Evolutionary conservation across 352 stramenopile species (phyloP), one percentile per base, ranked within the genome.

Genomic region (Phytopythium chamaehyphon): DNA sequence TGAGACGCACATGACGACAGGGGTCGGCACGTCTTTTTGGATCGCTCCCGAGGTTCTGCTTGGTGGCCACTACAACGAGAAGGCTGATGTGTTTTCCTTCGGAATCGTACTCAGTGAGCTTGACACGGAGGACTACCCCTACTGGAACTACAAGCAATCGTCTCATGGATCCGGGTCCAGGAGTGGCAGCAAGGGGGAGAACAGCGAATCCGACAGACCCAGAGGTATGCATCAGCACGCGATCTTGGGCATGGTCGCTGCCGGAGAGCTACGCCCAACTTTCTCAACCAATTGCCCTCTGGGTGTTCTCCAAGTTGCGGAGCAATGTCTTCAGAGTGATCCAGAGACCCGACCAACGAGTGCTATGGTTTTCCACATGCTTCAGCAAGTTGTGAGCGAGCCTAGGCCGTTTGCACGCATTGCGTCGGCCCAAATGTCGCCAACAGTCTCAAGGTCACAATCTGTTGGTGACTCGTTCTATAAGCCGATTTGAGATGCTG

Each of bases 21-120:
- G 73, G 28, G 76, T 89, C 22, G 75, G 78, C 8, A 87, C 78
- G 38, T 73, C 58, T 8, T 84, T 86, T 55, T 89, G 78, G 78
- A 86, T 86, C 28, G 77, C 77, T 8, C 77, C 77, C 0, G 74
- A 88, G 48, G 75, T 88, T 45, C 39, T 88, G 8, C 47, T 79
- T 2, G 75, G 75, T 23, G 56, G 57, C 7, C 43, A 69, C 39
- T 84, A 84, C 50, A 58, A 79, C 44, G 73, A 84, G 44, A 57
- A 59, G 22, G 70, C 70, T 6, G 73, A 81, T 38, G 66, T 84
- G 23, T 84, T 73, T 50, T 83, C 72, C 23, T 70, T 73, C 33
- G 72, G 72, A 4, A 63, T 83, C 12, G 69, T 83, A n/a, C 51
- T 83, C 22, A 73, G 54, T 0, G 72, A 83, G 51, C 75, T 83